Evolutionary conservation across 1,284 basidiomycete genomes (phyloP), one percentile per base, ranked within the genome.

Genomic region (Malassezia cuniculi): DNA sequence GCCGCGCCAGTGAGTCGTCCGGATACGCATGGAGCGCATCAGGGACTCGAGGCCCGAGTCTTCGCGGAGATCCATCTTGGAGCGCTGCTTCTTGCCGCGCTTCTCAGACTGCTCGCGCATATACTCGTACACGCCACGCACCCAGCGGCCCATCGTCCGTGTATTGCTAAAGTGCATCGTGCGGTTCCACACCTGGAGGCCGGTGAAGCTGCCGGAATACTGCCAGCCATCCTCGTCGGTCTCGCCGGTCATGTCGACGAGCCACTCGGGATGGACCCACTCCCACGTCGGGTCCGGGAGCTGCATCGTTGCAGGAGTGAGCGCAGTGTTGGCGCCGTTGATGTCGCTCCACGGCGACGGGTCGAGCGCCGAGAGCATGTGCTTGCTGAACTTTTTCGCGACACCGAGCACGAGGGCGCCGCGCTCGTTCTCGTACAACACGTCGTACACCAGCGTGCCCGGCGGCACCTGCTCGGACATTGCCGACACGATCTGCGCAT

Each of bases 211-310:
- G 36, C 55, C 52, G 27, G 53, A 52, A 40, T 66, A 66, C 46
- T 66, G 60, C 62, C 62, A 66, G 19, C 62, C 62, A 3, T 57
- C 54, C 41, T 66, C 60, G 28, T 66, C 62, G 6, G 59, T 60
- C 30, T 66, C 60, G 29, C 59, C 61, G 0, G 56, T 55, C 62
- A 66, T 66, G 47, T 66, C 62, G 41, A 66, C 60, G 34, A 55
- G 42, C 62, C 62, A 66, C 19, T 60, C 55, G 10, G 44, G 45
- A 25, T 66, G 57, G 14, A 61, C 60, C 62, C 62, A 66, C 29
- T 64, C 62, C 62, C 62, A 66, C 6, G 53, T 55, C 4, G 59
- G 54, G 45, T 66, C 60, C 2, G 62, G 62, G 27, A 66, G 44
- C 46, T 66, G 62, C 10, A 60, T 58, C 27, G 60, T 66, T 20